Base-by-base conservation (phyloP, 176 grass and related monocot species). In the Triticum dicoccoides region DNA sequence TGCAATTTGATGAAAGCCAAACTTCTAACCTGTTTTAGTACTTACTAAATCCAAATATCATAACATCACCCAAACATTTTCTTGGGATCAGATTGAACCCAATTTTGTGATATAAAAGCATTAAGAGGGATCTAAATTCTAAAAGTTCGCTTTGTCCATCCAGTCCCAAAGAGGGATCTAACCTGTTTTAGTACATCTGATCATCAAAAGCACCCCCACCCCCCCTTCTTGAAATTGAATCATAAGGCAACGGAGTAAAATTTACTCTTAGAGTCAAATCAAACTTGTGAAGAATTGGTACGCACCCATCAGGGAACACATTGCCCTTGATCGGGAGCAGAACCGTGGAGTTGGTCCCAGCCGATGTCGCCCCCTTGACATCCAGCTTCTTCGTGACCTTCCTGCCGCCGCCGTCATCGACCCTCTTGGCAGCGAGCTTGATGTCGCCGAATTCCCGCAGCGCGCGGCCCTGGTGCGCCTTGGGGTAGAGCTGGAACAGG, bases 281-380 rank as follows among this genome's bases (percentile, higher is more conserved):
- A 33, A 61, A 56, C 21, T 45, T 23, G 12, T 35, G 29, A 21
- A 32, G 38, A 52, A 74, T 65, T 41, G 56, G 20, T 68, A 87
- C 90, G 71, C 80, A 96, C 97, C 97, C 97, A 63, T 99, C 97
- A 13, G 97, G 97, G 88, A 92, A 99, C 32, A 94, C 90, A 89
- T 96, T 96, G 76, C 97, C 97, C 86, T 92, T 86, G 76, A 99
- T 91, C 51, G 97, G 97, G 54, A 99, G 91, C 68, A 91, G 47
- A 2, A 81, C 45, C 9, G 89, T 91, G 18, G 97, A 92, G 77
- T 98, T 93, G 17, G 23, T 70, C 58, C 71, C 74, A 15, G 64
- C 56, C 24, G 76, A 25, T 45, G 37, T 51, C 18, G 62, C 45
- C 82, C 58, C 83, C 44, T 39, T 58, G 45, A 62, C 85, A 51